Evolutionary conservation across 2,329 filamentous ascomycete species (phyloP).

Genomic region (Neofusicoccum sp.): DNA sequence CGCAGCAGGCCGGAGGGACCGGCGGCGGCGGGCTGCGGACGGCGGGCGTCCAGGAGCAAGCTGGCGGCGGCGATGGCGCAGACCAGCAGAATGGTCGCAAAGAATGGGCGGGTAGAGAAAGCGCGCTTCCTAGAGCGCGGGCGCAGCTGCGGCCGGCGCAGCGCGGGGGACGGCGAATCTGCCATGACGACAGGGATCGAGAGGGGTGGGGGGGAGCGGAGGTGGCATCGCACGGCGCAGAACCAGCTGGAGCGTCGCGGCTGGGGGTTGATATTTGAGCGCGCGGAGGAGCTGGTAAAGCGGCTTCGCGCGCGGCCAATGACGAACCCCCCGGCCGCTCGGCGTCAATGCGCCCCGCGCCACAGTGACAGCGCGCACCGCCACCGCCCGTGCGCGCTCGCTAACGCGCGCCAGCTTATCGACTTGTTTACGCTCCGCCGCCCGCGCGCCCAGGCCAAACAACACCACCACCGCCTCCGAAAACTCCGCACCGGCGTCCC

Average conservation of each 20-base stretch:
- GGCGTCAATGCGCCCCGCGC: too few species aligned
- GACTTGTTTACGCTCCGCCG: too few species aligned
- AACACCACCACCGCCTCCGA: neutral
- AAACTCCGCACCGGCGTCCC: neutral
- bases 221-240: neutral
- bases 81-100: constrained; percentile 46
- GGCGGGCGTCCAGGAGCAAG: constrained; percentile 24
- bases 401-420: neutral
- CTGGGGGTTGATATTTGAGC: neutral
- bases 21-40: neutral
- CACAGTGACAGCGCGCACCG: too few species aligned
- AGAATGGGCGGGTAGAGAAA: constrained; percentile 51
- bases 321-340: neutral
- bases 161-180: constrained; percentile 4
- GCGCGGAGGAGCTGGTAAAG: neutral
- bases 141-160: constrained; percentile 15
- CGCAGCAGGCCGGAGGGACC: neutral
- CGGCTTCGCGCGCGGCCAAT: constrained; percentile 4
- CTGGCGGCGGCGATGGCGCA: constrained; percentile 36
- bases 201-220: neutral
- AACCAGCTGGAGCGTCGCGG: neutral
- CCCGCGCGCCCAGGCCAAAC: neutral
- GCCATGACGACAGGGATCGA: constrained; percentile 14
- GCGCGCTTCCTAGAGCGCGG: constrained; percentile 27
- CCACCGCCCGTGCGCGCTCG: too few species aligned